These are phyloP conservation scores for Acanthamoeba lugdunensis DNA, from an alignment of 208 protist species.

Conservation along the genomic window DNA sequence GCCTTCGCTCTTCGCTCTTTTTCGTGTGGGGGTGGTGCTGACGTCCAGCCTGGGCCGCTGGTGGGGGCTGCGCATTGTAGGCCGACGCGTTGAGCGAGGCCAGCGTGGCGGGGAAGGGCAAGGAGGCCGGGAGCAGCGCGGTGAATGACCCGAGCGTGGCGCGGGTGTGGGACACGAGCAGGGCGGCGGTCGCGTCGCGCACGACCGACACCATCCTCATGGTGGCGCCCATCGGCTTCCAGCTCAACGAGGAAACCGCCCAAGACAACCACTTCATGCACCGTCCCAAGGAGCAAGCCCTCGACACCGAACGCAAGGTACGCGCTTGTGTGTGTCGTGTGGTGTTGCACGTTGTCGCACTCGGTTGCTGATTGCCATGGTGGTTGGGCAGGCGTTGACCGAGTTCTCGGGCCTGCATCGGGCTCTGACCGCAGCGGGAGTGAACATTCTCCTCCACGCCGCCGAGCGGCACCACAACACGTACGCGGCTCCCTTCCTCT, in stretches of 20 bases:
- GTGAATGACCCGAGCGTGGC: neutral
- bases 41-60: too few species aligned
- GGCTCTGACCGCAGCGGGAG: slow-evolving; percentile 9
- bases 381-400: neutral
- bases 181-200: slow-evolving; percentile 33
- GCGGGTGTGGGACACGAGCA: slow-evolving; percentile 54
- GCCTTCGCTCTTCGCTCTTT: too few species aligned
- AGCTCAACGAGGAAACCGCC: slow-evolving; percentile 81
- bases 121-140: neutral
- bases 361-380: too few species aligned
- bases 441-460: slow-evolving; percentile 70
- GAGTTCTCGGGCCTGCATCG: slow-evolving; percentile 65
- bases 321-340: slow-evolving; percentile 13
- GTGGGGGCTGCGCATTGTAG: neutral
- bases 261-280: slow-evolving; percentile 86
- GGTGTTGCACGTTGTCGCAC: neutral
- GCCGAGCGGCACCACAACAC: slow-evolving; percentile 22
- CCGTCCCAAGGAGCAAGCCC: neutral
- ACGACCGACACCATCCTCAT: slow-evolving; percentile 82
- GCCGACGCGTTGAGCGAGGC: neutral
- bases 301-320: slow-evolving; percentile 57
- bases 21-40: too few species aligned
- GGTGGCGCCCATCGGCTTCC: slow-evolving; percentile 83
- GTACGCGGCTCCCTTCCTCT: neutral
- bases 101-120: slow-evolving; percentile 61